phyloP scores from a whole-genome alignment of 192 early-diverging fungal species.

The Phlyctochytrium planicorne region DNA sequence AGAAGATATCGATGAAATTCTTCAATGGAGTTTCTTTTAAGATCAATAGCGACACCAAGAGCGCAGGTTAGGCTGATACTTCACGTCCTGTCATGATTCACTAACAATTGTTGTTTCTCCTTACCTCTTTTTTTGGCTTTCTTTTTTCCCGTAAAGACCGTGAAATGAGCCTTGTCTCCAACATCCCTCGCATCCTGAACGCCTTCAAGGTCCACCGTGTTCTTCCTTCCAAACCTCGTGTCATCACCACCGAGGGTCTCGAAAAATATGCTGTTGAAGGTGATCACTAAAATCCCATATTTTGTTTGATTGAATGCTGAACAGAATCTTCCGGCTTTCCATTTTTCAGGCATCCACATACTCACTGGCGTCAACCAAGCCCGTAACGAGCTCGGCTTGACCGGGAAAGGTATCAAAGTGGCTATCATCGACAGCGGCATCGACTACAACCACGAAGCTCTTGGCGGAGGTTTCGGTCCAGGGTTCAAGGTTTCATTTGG shows the following conservation, averaged over 20 bases:
- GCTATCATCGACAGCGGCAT: slow-evolving; percentile 53
- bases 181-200: background rate
- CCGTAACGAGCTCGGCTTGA: slow-evolving; percentile 27
- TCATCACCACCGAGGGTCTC: background rate
- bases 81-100: too few species aligned
- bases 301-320: too few species aligned
- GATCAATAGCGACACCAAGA: too few species aligned
- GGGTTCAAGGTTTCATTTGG: slow-evolving; percentile 39
- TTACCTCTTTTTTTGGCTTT: too few species aligned
- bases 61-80: too few species aligned
- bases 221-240: background rate
- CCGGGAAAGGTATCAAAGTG: slow-evolving; percentile 50
- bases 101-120: background rate
- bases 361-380: slow-evolving; percentile 39
- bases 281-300: too few species aligned
- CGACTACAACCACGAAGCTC: slow-evolving; percentile 50
- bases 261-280: background rate
- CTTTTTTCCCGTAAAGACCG: too few species aligned
- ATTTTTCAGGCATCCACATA: slow-evolving; percentile 18
- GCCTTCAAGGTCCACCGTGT: background rate
- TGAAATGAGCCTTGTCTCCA: background rate
- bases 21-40: too few species aligned
- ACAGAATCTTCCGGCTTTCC: too few species aligned
- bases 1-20: too few species aligned
- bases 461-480: slow-evolving; percentile 43